Conservation (phyloP, 129 eudicot species). For the Chrysanthemum seticuspe region DNA sequence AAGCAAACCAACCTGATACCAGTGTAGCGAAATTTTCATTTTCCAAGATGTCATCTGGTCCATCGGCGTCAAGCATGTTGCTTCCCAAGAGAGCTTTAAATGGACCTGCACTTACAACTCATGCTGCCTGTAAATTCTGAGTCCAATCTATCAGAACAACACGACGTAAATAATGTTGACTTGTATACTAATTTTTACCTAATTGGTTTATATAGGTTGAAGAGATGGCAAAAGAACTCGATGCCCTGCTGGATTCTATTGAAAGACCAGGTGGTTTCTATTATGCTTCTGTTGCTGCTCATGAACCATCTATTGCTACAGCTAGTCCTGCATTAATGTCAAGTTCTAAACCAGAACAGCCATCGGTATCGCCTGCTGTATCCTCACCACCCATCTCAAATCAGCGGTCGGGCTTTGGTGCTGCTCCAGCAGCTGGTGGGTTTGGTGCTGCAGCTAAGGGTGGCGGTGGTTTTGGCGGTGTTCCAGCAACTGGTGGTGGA, state of each 20-base stretch:
- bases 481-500: slow-evolving; percentile 25
- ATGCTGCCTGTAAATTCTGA: slow-evolving; percentile 37
- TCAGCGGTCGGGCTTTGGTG: slow-evolving; percentile 27
- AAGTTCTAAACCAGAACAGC: slow-evolving; percentile 42
- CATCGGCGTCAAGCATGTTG: slow-evolving; percentile 30
- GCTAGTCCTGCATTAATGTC: slow-evolving; percentile 25
- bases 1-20: slow-evolving; percentile 28
- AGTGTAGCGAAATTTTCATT: slow-evolving; percentile 28
- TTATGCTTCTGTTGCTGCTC: slow-evolving; percentile 58
- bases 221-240: slow-evolving; percentile 81
- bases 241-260: slow-evolving; percentile 58
- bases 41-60: slow-evolving; percentile 34
- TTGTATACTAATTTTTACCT: background rate
- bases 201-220: slow-evolving; percentile 56
- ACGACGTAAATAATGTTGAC: slow-evolving; percentile 47
- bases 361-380: slow-evolving; percentile 26
- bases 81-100: slow-evolving; percentile 31
- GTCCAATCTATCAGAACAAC: slow-evolving; percentile 51
- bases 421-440: slow-evolving; percentile 25
- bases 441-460: slow-evolving; percentile 27
- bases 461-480: slow-evolving; percentile 29
- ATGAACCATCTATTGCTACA: slow-evolving; percentile 40
- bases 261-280: slow-evolving; percentile 75
- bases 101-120: slow-evolving; percentile 30
- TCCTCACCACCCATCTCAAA: slow-evolving; percentile 29